A percentile compares a stretch with the other conserved stretches of the same genome.
These are phyloP conservation scores for Rhinocladiella similis DNA, from an alignment of 2,329 filamentous ascomycete genomes.

Conservation along the genomic window DNA sequence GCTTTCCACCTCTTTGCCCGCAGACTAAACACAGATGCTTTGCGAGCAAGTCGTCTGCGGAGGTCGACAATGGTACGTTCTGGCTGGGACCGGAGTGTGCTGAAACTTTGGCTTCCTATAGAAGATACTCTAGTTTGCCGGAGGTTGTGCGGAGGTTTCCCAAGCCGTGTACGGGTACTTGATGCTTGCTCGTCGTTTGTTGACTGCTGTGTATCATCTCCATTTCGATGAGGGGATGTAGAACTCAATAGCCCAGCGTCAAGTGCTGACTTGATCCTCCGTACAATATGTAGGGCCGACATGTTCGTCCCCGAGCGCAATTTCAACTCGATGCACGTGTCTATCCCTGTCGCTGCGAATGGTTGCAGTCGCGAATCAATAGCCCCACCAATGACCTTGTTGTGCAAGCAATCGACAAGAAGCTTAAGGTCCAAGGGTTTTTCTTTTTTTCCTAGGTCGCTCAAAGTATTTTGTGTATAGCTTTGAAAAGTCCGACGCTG, in stretches of 20 bases:
- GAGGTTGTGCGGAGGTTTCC: conserved; percentile 10
- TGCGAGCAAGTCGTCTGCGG: conserved; percentile 25
- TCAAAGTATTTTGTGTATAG: neutral
- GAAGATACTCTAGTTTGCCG: neutral
- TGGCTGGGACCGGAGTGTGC: conserved; percentile 6
- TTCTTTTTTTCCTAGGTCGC: neutral
- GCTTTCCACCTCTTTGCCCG: conserved; percentile 16
- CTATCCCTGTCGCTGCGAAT: neutral
- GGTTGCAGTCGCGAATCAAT: neutral
- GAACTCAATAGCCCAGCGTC: neutral
- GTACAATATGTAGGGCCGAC: conserved; percentile 21
- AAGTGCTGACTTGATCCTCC: conserved; percentile 25
- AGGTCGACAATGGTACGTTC: conserved; percentile 19
- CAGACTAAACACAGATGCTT: conserved; percentile 28
- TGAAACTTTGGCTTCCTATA: conserved; percentile 5
- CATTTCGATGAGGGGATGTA: neutral
- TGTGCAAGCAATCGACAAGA: neutral
- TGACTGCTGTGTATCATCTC: neutral
- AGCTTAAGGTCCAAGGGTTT: neutral
- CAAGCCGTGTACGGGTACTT: conserved; percentile 4
- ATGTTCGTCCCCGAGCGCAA: conserved; percentile 6
- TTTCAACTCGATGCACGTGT: conserved; percentile 5
- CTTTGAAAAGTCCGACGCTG: neutral
- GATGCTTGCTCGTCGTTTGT: neutral
- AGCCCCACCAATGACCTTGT: conserved; percentile 1